Base-by-base conservation (phyloP, 2,329 filamentous ascomycete genomes). In the Trichocomaceae sp. region DNA sequence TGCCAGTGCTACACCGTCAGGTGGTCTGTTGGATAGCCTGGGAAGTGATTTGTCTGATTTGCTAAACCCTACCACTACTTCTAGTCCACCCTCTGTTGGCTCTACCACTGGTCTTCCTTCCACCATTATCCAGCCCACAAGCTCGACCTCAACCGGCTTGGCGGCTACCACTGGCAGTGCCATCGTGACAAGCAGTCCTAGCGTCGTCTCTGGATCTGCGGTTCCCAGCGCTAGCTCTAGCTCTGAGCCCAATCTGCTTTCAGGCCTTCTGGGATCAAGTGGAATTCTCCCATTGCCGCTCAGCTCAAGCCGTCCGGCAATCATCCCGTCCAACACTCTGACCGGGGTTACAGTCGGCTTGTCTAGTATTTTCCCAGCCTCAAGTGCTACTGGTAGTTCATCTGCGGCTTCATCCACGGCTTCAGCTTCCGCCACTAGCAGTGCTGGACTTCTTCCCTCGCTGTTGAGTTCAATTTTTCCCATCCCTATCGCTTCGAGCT, bases 261-360 rank as follows among this genome's bases (percentile, higher is more conserved):
- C 55, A 12, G 26, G 41, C 17, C 52, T 54, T 26, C 26, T 54
- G 26, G 50, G 54, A 31, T 46, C 50, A 13, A 52, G 44, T 39
- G 54, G 54, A 29, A 8, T 53, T 1, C 50, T 57, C 15, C 46
- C 47, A 20, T 23, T 50, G n/a, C 17, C n/a, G 3, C 31, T 51
- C 7, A 50, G 35, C 50, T 54, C 52, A 4, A 39, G 31, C 5
- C 33, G 13, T 1, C 10, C 33, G 13, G n/a, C 29, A 7, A 13
- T 22, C 19, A 29, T 22, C 47, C 8, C 52, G 9, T 50, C 45
- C 8, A 57, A 31, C 22, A 20, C 19, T 44, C 45, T 52, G 54
- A 29, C 54, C 22, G 55, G 55, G 41, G 54, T 57, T 29, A 58
- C 57, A 2, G 54, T 57, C 12, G 57, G 57, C 15, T 47, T 57